Percentiles rank a stretch among this genome's conserved stretches.
These are phyloP conservation scores for Suhomyces anneliseae DNA, from an alignment of 1,139 yeast species.

Conservation along the genomic window DNA sequence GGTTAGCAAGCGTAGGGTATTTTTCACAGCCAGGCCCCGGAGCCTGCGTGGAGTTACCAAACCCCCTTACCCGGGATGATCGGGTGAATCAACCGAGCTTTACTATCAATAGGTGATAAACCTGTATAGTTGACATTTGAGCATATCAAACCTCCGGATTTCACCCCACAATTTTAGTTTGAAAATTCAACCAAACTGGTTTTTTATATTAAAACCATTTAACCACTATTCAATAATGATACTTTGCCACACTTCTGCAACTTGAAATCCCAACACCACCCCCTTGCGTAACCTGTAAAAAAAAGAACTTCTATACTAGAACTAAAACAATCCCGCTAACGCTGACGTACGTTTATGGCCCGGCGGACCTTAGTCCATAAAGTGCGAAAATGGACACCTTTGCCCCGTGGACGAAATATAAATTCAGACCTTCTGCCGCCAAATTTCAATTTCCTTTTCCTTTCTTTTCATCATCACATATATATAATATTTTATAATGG, in stretches of 20 bases:
- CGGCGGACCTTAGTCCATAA: background rate
- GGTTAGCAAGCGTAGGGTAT: slow-evolving; percentile 1
- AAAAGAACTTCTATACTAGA: no score
- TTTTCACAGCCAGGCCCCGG: slow-evolving; percentile 8
- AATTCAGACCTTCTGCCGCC: slow-evolving; percentile 9
- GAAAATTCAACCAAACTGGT: no score
- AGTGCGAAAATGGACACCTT: slow-evolving; percentile 4
- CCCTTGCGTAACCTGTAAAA: background rate
- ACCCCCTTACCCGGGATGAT: background rate
- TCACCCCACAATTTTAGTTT: no score
- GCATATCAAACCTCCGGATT: no score
- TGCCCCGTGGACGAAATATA: slow-evolving; percentile 9
- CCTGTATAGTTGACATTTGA: no score
- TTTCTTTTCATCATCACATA: slow-evolving; percentile 5
- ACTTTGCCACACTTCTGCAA: no score
- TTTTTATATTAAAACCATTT: no score
- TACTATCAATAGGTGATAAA: no score
- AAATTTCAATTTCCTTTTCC: slow-evolving; percentile 1
- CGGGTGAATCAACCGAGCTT: background rate
- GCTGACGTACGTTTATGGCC: slow-evolving; percentile 1
- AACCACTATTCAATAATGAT: no score
- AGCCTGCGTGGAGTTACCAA: slow-evolving; percentile 1
- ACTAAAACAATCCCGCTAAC: background rate
- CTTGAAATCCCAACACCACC: background rate
- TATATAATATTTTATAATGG: slow-evolving; percentile 15